Evolutionary conservation across 73 alveolate genomes (phyloP).

Genomic region (Paramecium caudatum): DNA sequence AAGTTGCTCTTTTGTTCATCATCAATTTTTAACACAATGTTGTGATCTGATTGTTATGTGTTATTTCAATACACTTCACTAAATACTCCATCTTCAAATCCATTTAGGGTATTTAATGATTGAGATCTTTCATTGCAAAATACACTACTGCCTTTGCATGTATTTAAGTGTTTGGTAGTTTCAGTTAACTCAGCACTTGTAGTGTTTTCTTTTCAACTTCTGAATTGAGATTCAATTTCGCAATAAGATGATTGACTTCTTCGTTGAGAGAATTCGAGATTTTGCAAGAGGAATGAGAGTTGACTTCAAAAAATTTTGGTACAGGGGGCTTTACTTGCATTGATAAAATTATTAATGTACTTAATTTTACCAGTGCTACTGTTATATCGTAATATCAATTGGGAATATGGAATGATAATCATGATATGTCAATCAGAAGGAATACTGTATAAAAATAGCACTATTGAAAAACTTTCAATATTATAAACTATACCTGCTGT

Average conservation of each 20-base stretch:
- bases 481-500: too few species aligned
- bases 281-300: neutral
- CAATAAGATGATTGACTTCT: neutral
- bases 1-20: neutral
- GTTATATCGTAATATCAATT: too few species aligned
- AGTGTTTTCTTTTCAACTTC: neutral
- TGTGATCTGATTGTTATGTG: neutral
- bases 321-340: too few species aligned
- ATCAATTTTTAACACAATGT: neutral
- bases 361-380: too few species aligned
- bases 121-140: neutral
- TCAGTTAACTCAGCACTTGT: neutral
- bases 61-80: neutral
- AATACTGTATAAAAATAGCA: too few species aligned
- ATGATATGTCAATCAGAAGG: too few species aligned
- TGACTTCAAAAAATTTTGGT: neutral
- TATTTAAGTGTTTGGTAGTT: slow-evolving; percentile 1
- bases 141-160: neutral
- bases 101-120: neutral
- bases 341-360: too few species aligned
- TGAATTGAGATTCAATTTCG: neutral
- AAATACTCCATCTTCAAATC: neutral
- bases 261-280: neutral
- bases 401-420: too few species aligned
- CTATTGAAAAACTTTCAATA: too few species aligned